These are phyloP conservation scores for Angophora floribunda DNA, from an alignment of 345 rosid species.

Conservation along the genomic window DNA sequence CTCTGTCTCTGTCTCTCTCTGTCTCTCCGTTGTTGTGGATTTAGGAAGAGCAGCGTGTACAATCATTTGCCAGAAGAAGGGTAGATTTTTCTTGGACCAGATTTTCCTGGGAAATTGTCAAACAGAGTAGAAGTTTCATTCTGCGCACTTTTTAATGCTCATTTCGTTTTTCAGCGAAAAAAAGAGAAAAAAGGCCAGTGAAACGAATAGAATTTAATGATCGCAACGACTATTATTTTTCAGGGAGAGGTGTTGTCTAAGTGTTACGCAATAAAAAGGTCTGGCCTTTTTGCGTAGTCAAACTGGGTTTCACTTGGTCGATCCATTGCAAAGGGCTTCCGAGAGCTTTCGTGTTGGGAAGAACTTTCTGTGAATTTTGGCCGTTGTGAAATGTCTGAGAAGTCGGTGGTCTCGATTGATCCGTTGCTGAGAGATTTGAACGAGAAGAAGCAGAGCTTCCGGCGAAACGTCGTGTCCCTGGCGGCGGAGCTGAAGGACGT, in stretches of 20 bases:
- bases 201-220: background rate
- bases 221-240: background rate
- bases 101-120: background rate
- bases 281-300: background rate
- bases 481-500: conserved; percentile 87
- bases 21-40: background rate
- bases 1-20: background rate
- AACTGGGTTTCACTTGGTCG: background rate
- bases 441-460: conserved; percentile 88
- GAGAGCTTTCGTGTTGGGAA: background rate
- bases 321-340: background rate
- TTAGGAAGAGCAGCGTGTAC: background rate
- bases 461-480: conserved; percentile 80
- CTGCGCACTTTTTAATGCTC: background rate
- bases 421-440: conserved; percentile 83
- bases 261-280: background rate
- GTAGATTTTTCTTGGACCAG: background rate
- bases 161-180: background rate
- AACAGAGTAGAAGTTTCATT: background rate
- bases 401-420: conserved; percentile 30
- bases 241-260: background rate
- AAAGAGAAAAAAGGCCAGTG: background rate
- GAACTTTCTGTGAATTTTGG: background rate
- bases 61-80: background rate
- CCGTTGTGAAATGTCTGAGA: conserved; percentile 20